These are phyloP conservation scores for Cynanchum wilfordii DNA, from an alignment of 257 asterid genomes.

Conservation along the genomic window DNA sequence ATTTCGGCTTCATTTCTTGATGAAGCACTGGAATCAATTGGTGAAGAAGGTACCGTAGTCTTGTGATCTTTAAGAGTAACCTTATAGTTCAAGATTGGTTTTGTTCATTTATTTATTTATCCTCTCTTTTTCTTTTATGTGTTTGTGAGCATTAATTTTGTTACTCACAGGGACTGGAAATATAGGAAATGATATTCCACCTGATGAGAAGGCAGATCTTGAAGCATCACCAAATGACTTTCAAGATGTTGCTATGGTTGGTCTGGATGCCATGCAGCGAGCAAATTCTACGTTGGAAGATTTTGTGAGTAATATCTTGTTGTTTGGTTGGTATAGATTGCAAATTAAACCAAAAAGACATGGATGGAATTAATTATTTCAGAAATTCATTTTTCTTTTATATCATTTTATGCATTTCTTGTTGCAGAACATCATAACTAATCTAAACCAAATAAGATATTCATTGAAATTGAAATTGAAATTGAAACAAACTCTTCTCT, in stretches of 20 bases:
- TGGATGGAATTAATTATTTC: not conserved
- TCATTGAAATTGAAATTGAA: too few relatives aligned
- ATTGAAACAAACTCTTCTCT: not conserved
- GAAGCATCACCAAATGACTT: constrained; percentile 20
- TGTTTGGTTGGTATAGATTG: constrained; percentile 6
- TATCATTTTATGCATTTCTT: not conserved
- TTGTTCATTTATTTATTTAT: not conserved
- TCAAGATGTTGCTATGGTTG: constrained; percentile 46
- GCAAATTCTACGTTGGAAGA: constrained; percentile 94
- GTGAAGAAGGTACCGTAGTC: constrained; percentile 33
- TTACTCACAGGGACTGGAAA: constrained; percentile 41
- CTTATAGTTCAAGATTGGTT: not conserved
- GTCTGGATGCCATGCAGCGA: constrained; percentile 70
- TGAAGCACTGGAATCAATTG: constrained; percentile 33
- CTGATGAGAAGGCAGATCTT: constrained; percentile 28
- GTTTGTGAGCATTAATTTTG: not conserved
- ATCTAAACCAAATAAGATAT: not conserved
- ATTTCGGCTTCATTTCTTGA: constrained; percentile 31
- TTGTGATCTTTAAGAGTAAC: not conserved
- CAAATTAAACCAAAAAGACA: not conserved
- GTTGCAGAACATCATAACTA: not conserved
- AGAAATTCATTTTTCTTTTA: not conserved
- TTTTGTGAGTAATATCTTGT: constrained; percentile 57
- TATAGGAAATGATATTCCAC: constrained; percentile 22
- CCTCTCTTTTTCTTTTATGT: not conserved